Evolutionary conservation across 371 early-diverging fungal genomes (phyloP).

Genomic region (Lichtheimia corymbifera): DNA sequence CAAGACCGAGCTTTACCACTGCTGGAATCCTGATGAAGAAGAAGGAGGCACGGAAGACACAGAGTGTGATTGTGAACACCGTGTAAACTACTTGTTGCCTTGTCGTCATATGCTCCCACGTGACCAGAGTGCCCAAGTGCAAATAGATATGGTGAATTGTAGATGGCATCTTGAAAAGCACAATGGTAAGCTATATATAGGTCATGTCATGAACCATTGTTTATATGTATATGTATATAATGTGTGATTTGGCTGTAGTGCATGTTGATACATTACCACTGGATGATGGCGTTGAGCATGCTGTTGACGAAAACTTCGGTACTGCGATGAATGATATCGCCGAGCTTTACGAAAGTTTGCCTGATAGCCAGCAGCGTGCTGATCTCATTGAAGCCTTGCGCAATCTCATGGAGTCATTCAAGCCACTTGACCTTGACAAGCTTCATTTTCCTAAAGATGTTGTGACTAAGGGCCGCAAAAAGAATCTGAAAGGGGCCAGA

Average conservation of each 20-base stretch:
- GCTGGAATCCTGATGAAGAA: neutral
- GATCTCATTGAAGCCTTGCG: neutral
- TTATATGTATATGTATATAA: neutral
- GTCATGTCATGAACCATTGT: neutral
- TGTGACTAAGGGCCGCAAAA: neutral
- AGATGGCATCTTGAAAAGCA: neutral
- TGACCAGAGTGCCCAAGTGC: neutral
- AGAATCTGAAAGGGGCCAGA: neutral
- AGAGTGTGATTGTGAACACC: neutral
- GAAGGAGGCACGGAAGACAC: neutral
- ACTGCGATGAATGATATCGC: neutral
- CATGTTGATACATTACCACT: neutral
- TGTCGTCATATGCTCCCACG: neutral
- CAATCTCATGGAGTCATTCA: neutral
- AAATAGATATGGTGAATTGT: neutral
- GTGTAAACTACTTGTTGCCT: neutral
- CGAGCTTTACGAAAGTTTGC: neutral
- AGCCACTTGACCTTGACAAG: neutral
- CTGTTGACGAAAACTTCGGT: neutral
- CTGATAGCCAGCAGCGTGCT: neutral
- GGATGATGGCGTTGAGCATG: neutral
- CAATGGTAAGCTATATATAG: neutral
- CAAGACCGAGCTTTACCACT: neutral
- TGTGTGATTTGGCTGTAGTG: neutral
- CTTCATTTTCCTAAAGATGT: neutral